These are phyloP conservation scores for Cladobotryum mycophilum DNA, from an alignment of 2,329 filamentous ascomycete species.

Conservation along the genomic window DNA sequence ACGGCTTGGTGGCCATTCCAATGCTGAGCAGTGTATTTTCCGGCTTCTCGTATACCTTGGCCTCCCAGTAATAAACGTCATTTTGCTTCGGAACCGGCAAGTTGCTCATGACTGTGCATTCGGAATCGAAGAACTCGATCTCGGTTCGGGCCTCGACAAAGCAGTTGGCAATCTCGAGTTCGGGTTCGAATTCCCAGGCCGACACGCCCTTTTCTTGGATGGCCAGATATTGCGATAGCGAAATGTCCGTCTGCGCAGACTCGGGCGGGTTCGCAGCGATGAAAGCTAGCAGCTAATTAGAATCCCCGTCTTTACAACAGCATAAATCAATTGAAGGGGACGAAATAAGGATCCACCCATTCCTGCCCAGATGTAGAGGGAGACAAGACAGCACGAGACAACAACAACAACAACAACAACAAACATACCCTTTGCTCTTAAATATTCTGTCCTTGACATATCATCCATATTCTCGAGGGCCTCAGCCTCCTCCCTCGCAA, in stretches of 20 bases:
- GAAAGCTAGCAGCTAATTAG: conserved; percentile 58
- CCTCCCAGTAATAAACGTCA: conserved; percentile 99
- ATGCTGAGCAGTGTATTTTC: conserved; percentile 82
- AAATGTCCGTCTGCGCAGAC: conserved; percentile 93
- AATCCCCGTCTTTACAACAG: neutral
- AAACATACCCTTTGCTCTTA: conserved; percentile 90
- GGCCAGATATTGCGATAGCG: conserved; percentile 90
- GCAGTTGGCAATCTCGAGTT: conserved; percentile 96
- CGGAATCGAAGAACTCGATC: conserved; percentile 97
- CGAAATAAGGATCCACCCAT: too few relatives aligned
- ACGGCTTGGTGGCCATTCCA: conserved; percentile 93
- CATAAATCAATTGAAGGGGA: neutral
- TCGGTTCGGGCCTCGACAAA: conserved; percentile 95
- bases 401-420: too few relatives aligned
- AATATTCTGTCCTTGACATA: conserved; percentile 79
- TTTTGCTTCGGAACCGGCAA: conserved; percentile 97
- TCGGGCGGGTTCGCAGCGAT: conserved; percentile 91
- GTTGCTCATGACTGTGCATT: conserved; percentile 96
- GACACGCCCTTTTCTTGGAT: conserved; percentile 99
- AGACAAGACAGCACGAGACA: too few relatives aligned
- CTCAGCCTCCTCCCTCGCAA: conserved; percentile 87
- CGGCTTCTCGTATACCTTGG: conserved; percentile 96
- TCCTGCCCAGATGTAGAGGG: too few relatives aligned
- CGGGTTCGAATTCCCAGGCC: conserved; percentile 99
- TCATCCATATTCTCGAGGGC: conserved; percentile 96